Evolutionary conservation across 768 basidiomycete genomes (phyloP).

Genomic region (Mycena polygramma): DNA sequence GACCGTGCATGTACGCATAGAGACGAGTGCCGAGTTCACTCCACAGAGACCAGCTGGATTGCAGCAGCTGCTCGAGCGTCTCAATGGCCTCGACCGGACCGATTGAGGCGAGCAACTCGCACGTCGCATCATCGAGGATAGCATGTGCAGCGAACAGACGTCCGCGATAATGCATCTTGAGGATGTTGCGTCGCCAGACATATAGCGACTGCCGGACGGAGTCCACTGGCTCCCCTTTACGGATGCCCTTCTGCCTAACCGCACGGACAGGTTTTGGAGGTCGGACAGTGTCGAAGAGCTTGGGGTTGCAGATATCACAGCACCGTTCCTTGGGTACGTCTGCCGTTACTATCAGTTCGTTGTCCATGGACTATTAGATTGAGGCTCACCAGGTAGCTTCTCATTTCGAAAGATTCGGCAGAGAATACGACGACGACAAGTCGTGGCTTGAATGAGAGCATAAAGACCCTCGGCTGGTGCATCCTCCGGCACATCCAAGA

Average conservation of each 20-base stretch:
- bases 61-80: background rate
- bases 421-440: background rate
- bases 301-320: conserved; percentile 21
- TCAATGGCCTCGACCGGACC: conserved; percentile 8
- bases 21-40: background rate
- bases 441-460: conserved; percentile 1
- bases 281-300: background rate
- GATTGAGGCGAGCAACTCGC: conserved; percentile 6
- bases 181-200: background rate
- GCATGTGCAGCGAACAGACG: conserved; percentile 1
- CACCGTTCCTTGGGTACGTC: background rate
- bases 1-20: background rate
- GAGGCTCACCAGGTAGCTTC: background rate
- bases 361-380: background rate
- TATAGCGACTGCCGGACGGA: background rate
- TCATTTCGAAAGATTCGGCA: background rate
- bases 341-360: background rate
- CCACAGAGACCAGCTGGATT: conserved; percentile 18
- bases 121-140: conserved; percentile 18
- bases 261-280: background rate
- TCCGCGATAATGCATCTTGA: background rate
- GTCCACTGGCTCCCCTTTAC: background rate
- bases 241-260: background rate
- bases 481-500: background rate
- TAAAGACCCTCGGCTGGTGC: conserved; percentile 10